Conservation (phyloP, 1,284 basidiomycete genomes). For the Trichosporon inkin region DNA sequence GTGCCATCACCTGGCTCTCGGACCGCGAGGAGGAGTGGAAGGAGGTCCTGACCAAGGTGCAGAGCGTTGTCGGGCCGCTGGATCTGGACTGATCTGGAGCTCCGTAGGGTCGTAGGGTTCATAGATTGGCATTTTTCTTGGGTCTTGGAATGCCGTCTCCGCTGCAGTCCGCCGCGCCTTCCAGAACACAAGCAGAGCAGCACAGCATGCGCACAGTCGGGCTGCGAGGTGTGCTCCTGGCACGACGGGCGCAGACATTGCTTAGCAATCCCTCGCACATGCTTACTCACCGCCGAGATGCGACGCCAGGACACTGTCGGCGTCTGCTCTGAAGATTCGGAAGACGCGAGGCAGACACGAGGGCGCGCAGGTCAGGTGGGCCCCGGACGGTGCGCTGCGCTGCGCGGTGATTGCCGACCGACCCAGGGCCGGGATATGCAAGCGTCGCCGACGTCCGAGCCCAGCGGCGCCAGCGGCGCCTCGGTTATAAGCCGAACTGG, state of each 20-base stretch:
- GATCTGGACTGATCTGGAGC: conserved; percentile 8
- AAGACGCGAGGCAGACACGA: background rate
- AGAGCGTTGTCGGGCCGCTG: conserved; percentile 45
- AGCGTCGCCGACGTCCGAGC: no score
- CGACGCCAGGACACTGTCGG: background rate
- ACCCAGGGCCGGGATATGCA: no score
- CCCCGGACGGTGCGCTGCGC: background rate
- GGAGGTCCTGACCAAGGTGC: conserved; percentile 81
- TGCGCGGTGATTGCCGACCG: conserved; percentile 2
- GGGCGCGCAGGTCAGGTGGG: background rate
- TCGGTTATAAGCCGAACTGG: no score
- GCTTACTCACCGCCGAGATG: background rate
- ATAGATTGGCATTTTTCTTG: background rate
- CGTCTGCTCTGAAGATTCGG: background rate
- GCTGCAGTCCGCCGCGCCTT: background rate
- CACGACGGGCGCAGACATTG: background rate
- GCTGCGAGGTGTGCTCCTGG: background rate
- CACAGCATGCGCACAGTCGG: background rate
- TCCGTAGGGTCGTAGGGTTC: background rate
- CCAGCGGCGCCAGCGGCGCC: no score
- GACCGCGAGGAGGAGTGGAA: conserved; percentile 86
- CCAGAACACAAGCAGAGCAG: no score
- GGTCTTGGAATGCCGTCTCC: background rate
- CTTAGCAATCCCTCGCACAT: background rate
- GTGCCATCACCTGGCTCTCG: conserved; percentile 91